These are phyloP conservation scores for Metarhizium album DNA, from an alignment of 2,329 filamentous ascomycete species.

Conservation along the genomic window DNA sequence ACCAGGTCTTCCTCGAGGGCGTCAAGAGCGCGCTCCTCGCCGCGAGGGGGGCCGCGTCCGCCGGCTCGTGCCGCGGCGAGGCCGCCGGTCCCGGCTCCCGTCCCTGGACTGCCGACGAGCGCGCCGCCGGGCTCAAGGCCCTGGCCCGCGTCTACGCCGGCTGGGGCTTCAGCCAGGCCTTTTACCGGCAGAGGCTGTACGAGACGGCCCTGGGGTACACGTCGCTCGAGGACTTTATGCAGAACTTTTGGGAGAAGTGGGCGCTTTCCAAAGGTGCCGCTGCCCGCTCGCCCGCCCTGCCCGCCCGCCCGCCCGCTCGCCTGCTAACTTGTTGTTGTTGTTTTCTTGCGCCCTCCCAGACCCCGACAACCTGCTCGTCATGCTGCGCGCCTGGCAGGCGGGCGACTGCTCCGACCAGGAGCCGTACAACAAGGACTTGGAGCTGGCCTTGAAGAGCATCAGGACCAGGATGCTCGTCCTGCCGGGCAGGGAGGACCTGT, in stretches of 20 bases:
- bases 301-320: background rate
- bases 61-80: conserved; percentile 29
- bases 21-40: conserved; percentile 35
- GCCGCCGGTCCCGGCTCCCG: conserved; percentile 10
- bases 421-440: conserved; percentile 57
- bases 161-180: conserved; percentile 71
- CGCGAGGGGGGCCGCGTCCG: conserved; percentile 35
- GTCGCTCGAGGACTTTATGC: conserved; percentile 62
- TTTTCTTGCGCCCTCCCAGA: no score
- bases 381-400: conserved; percentile 71
- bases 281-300: conserved; percentile 11
- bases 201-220: conserved; percentile 54
- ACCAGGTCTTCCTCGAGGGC: conserved; percentile 44
- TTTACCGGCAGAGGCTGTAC: conserved; percentile 63
- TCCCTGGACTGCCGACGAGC: conserved; percentile 30
- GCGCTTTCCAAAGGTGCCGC: conserved; percentile 48
- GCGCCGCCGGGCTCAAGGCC: conserved; percentile 46
- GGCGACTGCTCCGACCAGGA: conserved; percentile 59
- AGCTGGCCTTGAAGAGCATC: conserved; percentile 55
- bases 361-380: conserved; percentile 62
- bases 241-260: conserved; percentile 68
- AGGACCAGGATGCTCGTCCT: conserved; percentile 63
- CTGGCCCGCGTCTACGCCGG: conserved; percentile 68
- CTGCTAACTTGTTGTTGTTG: no score
- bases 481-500: conserved; percentile 64